Evolutionary conservation across 2,329 filamentous ascomycete species (phyloP).

Genomic region (Cladosporium halotolerans): DNA sequence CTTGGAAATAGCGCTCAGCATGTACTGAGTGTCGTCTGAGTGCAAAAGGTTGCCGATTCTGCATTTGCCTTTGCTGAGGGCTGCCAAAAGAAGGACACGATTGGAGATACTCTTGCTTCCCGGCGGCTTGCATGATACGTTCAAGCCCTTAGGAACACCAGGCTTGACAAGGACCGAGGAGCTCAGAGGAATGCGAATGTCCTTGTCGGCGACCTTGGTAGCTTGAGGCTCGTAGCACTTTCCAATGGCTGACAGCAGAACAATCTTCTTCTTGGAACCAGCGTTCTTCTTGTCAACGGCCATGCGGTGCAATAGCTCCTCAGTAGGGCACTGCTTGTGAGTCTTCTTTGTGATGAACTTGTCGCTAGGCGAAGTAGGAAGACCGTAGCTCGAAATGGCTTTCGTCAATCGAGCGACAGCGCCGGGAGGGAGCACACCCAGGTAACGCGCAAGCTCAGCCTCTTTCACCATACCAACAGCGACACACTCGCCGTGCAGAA

Average conservation of each 20-base stretch:
- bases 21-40: constrained; percentile 94
- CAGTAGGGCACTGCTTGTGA: constrained; percentile 79
- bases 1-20: constrained; percentile 84
- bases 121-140: constrained; percentile 75
- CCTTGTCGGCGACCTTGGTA: constrained; percentile 77
- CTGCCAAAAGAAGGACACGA: constrained; percentile 85
- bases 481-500: constrained; percentile 91
- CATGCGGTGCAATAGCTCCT: constrained; percentile 85
- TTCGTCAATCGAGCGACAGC: constrained; percentile 87
- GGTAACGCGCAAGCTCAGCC: constrained; percentile 81
- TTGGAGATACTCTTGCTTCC: constrained; percentile 98
- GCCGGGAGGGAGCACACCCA: constrained; percentile 77
- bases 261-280: constrained; percentile 90
- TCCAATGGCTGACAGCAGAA: constrained; percentile 84
- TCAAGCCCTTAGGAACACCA: constrained; percentile 58
- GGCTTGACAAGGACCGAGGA: constrained; percentile 69
- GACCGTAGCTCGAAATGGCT: constrained; percentile 87
- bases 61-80: constrained; percentile 78
- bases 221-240: constrained; percentile 81
- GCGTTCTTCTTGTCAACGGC: constrained; percentile 98
- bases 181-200: constrained; percentile 77
- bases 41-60: constrained; percentile 88
- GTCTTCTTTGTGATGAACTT: constrained; percentile 77
- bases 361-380: constrained; percentile 80
- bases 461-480: constrained; percentile 99